Base-by-base conservation (phyloP, 176 grass and related monocot genomes). In the Panicum miliaceum region DNA sequence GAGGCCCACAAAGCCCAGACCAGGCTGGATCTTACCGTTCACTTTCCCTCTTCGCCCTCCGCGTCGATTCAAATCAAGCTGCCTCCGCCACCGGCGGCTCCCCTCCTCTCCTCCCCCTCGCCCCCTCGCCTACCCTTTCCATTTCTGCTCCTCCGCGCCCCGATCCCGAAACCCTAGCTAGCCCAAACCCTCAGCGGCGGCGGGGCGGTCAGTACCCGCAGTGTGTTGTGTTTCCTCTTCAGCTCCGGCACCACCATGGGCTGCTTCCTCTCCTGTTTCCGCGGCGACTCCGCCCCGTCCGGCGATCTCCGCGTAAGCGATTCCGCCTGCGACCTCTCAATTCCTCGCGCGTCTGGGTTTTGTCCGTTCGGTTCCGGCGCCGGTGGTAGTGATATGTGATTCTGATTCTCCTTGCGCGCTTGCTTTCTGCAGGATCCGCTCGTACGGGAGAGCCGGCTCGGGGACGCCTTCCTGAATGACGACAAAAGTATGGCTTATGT, bases 251-350 rank as follows among this genome's bases (percentile, higher is more conserved):
- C 62, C 69, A 29, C 72, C 84, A 90, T 94, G 90, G 87, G 90
- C 45, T 94, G 84, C 71, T 92, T 94, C 81, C 84, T 92, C 11
- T 94, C 92, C 0, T 94, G 92, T 81, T 92, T 94, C 66, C 87
- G 78, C 15, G 63, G 42, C 29, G 70, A 34, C 40, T 23, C 52
- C 34, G 68, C 75, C 32, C 12, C 47, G 32, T 25, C 48, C 34
- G 11, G 8, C 7, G 36, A 5, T 19, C 90, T 85, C 79, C 43
- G 46, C 16, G 79, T 88, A 88, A 84, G 78, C 36, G 18, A 5
- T 1, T 13, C 16, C 64, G 23, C 48, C 43, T 57, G 43, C 50
- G 26, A 0, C 9, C 40, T 43, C 64, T 27, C 8, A 57, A 64
- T 27, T 72, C 71, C 82, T 54, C 27, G 3, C 25, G 29, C 12